phyloP scores from a whole-genome alignment of 2,329 filamentous ascomycete species.

The Neonectria coccinea region DNA sequence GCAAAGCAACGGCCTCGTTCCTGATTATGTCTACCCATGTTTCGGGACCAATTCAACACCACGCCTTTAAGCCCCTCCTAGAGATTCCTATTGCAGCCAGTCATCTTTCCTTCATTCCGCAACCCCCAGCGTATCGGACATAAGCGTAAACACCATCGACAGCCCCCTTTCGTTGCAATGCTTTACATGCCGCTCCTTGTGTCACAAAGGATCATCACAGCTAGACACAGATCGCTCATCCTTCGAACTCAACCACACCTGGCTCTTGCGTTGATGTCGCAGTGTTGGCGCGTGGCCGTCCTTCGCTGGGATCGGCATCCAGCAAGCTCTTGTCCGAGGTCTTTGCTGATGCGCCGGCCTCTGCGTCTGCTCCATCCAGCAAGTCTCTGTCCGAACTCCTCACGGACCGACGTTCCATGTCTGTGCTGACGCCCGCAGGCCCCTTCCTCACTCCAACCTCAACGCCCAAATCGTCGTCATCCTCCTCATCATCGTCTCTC shows the following conservation, averaged over 20 bases:
- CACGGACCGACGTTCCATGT: conserved; percentile 72
- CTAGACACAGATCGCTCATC: conserved; percentile 38
- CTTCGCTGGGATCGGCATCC: conserved; percentile 47
- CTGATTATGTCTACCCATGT: conserved; percentile 23
- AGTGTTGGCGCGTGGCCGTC: conserved; percentile 44
- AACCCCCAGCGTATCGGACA: conserved; percentile 30
- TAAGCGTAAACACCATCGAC: conserved; percentile 23
- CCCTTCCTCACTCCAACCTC: conserved; percentile 56
- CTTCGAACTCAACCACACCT: conserved; percentile 59
- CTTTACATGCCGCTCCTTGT: conserved; percentile 31
- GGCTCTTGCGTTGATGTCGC: conserved; percentile 47
- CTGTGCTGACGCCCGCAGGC: conserved; percentile 56
- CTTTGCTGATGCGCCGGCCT: conserved; percentile 63
- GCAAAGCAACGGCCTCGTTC: conserved; percentile 9
- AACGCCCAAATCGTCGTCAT: conserved; percentile 66
- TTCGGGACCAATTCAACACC: conserved; percentile 19
- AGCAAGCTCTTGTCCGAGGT: conserved; percentile 50
- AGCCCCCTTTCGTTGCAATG: conserved; percentile 31
- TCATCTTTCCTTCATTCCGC: conserved; percentile 15
- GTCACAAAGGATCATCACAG: neutral
- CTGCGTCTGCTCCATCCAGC: conserved; percentile 79
- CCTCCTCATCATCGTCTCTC: conserved; percentile 77
- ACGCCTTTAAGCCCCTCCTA: conserved; percentile 28
- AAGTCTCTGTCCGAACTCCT: conserved; percentile 76
- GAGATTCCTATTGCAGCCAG: conserved; percentile 23